Base-by-base conservation (phyloP, 2,329 filamentous ascomycete genomes). In the Paracoccidioides brasiliensis region DNA sequence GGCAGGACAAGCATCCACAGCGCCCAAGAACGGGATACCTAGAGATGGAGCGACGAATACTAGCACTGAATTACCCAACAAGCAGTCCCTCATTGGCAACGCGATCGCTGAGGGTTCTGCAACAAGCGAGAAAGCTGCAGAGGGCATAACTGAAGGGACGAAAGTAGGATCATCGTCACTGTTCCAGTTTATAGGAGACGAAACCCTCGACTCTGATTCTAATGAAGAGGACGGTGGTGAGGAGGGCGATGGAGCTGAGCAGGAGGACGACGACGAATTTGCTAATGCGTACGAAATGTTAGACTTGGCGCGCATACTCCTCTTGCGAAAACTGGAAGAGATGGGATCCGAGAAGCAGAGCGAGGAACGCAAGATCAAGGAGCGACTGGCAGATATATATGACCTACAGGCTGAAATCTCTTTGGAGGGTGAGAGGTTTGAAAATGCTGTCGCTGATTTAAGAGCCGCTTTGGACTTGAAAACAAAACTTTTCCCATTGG, bases 371-470 rank as follows among this genome's bases (percentile, higher is more conserved):
- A 82, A 86, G 58, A 77, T 90, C 66, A 90, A 90, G 71, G 88
- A 95, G 71, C 83, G 89, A 56, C 80, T 97, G 38, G 89, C 89
- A 58, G 93, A 98, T 67, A 95, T 89, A 7, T 89, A 96, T 69
- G 90, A 96, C 68, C 80, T 95, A 55, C 86, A 97, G 59, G 88
- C 90, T 8, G 93, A 98, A 72, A 96, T 98, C 59, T 94, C 87
- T n/a, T 78, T 98, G 33, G 93, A 98, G 74, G 95, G 93, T 63
- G 93, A 97, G 72, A 84, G 86, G 75, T 98, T 95, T 67, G 78
- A 81, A 44, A 85, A 88, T 62, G 91, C 93, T n/a, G 87, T 95
- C 54, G 79, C 82, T 49, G 93, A 98, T 70, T 83, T 88, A 53
- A 83, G 83, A 63, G 81, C 85, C 12, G 84, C 90, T 0, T 80